A percentile compares a stretch with the other conserved stretches of the same genome.
These are phyloP conservation scores for Infundibulicybe gibba DNA, from an alignment of 768 basidiomycete genomes.

Conservation along the genomic window DNA sequence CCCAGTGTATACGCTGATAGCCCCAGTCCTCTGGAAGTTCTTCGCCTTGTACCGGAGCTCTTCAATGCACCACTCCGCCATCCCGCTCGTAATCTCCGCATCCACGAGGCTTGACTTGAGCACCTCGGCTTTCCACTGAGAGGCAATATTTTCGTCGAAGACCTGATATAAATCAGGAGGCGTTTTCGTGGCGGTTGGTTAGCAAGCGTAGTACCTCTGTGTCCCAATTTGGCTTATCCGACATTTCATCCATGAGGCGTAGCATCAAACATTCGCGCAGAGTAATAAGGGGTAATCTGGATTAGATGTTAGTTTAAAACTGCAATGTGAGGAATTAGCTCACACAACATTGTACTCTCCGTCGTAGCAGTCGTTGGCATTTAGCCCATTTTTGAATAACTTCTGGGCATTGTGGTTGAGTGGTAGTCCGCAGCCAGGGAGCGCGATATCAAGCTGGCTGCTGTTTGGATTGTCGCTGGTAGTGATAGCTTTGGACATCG, in stretches of 20 bases:
- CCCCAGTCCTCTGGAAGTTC: slow-evolving; percentile 2
- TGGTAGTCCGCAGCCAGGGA: slow-evolving; percentile 5
- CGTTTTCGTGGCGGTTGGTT: not conserved
- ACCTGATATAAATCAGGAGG: no score
- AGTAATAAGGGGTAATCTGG: no score
- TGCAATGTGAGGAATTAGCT: not conserved
- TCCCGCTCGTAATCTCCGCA: slow-evolving; percentile 5
- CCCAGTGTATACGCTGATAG: no score
- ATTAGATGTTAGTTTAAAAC: slow-evolving; percentile 4
- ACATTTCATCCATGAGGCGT: slow-evolving; percentile 14
- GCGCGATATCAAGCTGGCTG: no score
- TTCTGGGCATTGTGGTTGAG: slow-evolving; percentile 1
- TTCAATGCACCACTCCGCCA: no score
- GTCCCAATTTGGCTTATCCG: slow-evolving; percentile 15
- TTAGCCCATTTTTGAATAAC: no score
- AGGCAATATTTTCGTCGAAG: slow-evolving; percentile 9
- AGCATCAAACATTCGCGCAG: slow-evolving; percentile 14
- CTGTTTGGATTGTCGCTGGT: not conserved
- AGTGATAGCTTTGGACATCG: not conserved
- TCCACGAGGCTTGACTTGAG: not conserved
- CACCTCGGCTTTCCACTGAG: slow-evolving; percentile 13
- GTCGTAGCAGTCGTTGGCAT: not conserved
- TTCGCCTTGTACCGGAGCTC: slow-evolving; percentile 15
- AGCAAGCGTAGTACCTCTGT: slow-evolving; percentile 8
- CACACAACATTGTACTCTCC: not conserved